Evolutionary conservation across 192 early-diverging fungal genomes (phyloP), one percentile per base, ranked within the genome.

Genomic region (Polychytrium aggregatum): DNA sequence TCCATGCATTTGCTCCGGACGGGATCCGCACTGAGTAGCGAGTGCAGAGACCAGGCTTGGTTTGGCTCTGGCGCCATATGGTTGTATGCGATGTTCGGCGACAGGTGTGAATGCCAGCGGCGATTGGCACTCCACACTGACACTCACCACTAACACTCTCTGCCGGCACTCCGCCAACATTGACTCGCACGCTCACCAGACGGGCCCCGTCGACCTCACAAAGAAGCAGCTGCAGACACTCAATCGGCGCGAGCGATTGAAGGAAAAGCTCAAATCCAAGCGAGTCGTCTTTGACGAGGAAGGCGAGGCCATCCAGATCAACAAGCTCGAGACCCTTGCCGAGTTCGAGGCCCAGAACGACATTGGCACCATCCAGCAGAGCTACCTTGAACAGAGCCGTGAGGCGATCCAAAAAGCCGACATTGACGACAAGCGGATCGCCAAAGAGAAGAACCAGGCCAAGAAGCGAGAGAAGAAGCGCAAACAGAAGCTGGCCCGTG

Each of bases 261-360:
- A n/a, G n/a, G n/a, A n/a, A n/a, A n/a, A n/a, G n/a, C n/a, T n/a
- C n/a, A n/a, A n/a, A n/a, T n/a, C n/a, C n/a, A 87, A 84, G 55
- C 46, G 53, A 39, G 4, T 93, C 8, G 56, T 90, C 37, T 98
- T 95, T 67, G 90, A 97, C 69, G 95, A 98, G 50, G 90, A 95
- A 4, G 95, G 95, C 44, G 79, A 57, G 62, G 72, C 37, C 62
- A 82, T 60, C 72, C 80, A 47, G 44, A 50, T 50, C 9, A 89
- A 90, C 50, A 76, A 84, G 63, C 63, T 98, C 43, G 72, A 92
- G 62, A 71, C 81, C 38, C 82, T 94, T 45, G 74, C 72, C 27
- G 79, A 79, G 21, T 97, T 95, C 74, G 81, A 78, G 45, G 61
- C 76, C 40, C 74, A 81, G 51, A 84, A 84, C 29, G 78, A 79